Evolutionary conservation across 176 grass and related monocot genomes (phyloP).

Genomic region (Oryza nivara): DNA sequence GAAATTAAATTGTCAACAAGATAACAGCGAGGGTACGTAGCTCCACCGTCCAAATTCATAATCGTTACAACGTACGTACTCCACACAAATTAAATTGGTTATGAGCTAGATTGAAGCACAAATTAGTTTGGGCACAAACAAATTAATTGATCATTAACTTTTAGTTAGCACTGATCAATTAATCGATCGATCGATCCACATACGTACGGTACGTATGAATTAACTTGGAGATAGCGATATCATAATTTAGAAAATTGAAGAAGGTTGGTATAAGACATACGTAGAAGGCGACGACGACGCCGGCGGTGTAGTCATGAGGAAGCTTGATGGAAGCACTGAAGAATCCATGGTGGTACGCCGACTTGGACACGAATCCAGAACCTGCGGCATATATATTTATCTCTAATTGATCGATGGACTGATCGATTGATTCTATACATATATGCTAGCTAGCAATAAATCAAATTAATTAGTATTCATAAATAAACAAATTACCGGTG

Average conservation of each 20-base stretch:
- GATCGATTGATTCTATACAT: background rate
- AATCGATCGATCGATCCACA: background rate
- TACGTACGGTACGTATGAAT: too few relatives aligned
- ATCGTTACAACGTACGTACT: too few relatives aligned
- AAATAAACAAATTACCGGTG: constrained; percentile 50
- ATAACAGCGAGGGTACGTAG: too few relatives aligned
- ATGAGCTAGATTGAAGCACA: too few relatives aligned
- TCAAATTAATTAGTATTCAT: background rate
- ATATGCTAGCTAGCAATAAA: background rate
- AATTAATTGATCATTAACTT: too few relatives aligned
- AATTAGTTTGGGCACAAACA: too few relatives aligned
- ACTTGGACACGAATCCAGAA: constrained; percentile 75
- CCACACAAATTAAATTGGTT: too few relatives aligned
- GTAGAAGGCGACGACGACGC: constrained; percentile 90
- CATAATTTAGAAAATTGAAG: background rate
- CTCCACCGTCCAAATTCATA: too few relatives aligned
- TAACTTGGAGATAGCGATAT: background rate
- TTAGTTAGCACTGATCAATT: too few relatives aligned
- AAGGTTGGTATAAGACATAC: constrained; percentile 38
- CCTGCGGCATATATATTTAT: constrained; percentile 34
- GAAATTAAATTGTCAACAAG: too few relatives aligned
- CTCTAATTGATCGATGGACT: background rate
- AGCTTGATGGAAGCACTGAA: constrained; percentile 89
- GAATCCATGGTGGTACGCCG: constrained; percentile 74
- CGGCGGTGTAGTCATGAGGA: constrained; percentile 68